Evolutionary conservation across 2,329 filamentous ascomycete genomes (phyloP).

Genomic region (Paecilomyces formosus): DNA sequence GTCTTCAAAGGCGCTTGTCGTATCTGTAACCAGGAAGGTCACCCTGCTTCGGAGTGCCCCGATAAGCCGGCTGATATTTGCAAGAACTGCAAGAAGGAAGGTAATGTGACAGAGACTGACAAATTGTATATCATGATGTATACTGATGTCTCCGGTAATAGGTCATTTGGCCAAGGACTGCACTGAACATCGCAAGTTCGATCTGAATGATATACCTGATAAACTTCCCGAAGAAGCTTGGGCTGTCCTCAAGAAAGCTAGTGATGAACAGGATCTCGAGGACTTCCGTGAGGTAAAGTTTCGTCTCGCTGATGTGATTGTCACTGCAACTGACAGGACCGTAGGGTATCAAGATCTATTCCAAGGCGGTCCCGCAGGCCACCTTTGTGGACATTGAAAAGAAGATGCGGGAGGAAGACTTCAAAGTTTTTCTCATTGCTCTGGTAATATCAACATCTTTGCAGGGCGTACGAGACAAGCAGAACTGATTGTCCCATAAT

Average conservation of each 20-base stretch:
- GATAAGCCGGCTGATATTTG: constrained; percentile 36
- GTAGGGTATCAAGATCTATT: constrained; percentile 43
- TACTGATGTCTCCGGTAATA: constrained; percentile 10
- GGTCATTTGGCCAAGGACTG: constrained; percentile 40
- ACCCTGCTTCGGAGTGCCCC: constrained; percentile 38
- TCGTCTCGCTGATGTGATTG: not conserved
- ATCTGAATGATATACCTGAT: constrained; percentile 38
- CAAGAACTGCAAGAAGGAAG: constrained; percentile 41
- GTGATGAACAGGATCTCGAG: constrained; percentile 42
- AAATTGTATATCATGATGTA: not conserved
- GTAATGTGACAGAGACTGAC: constrained; percentile 12
- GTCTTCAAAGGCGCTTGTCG: constrained; percentile 42
- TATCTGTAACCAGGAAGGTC: constrained; percentile 40
- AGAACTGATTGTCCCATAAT: constrained; percentile 5
- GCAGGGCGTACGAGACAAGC: not conserved
- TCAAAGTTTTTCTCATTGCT: constrained; percentile 47
- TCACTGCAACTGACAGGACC: constrained; percentile 5
- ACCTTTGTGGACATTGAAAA: constrained; percentile 44
- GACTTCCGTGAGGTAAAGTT: constrained; percentile 40
- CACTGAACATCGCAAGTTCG: constrained; percentile 38
- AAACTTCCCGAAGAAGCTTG: constrained; percentile 44
- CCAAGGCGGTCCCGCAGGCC: constrained; percentile 39
- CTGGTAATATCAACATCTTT: constrained; percentile 24
- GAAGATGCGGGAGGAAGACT: constrained; percentile 41
- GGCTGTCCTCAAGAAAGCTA: constrained; percentile 42